Evolutionary conservation across 164 flowering plant species (phyloP).

Genomic region (Magnolia changhungtana): DNA sequence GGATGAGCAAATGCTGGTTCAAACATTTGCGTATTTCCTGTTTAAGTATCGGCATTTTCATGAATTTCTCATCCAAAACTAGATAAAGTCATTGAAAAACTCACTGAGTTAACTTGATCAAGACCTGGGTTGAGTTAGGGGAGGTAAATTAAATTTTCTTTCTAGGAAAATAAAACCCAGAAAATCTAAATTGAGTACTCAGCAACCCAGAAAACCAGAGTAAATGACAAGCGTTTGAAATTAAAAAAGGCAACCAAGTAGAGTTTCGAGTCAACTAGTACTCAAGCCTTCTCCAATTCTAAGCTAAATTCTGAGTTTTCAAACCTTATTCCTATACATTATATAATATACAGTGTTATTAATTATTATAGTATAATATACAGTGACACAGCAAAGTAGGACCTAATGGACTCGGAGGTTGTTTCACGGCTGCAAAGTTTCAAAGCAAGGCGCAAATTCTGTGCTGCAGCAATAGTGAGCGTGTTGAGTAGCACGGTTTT

Average conservation of each 20-base stretch:
- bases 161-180: too few species aligned
- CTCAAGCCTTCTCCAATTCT: neutral
- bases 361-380: too few species aligned
- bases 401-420: slow-evolving; percentile 66
- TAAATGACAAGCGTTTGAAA: neutral
- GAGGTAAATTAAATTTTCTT: too few species aligned
- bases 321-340: neutral
- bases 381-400: slow-evolving; percentile 62
- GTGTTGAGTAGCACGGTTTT: slow-evolving; percentile 53
- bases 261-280: neutral
- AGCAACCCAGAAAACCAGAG: neutral
- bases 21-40: too few species aligned
- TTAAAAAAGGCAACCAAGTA: neutral
- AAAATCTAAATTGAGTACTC: too few species aligned
- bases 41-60: too few species aligned
- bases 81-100: too few species aligned
- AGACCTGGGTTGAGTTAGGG: too few species aligned
- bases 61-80: too few species aligned
- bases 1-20: too few species aligned
- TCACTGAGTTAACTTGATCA: too few species aligned
- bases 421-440: slow-evolving; percentile 69
- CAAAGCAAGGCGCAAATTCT: slow-evolving; percentile 63
- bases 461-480: slow-evolving; percentile 76
- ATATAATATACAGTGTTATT: too few species aligned
- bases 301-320: neutral